Evolutionary conservation across 441 rosid genomes (phyloP).

Genomic region (Gossypium trilobum): DNA sequence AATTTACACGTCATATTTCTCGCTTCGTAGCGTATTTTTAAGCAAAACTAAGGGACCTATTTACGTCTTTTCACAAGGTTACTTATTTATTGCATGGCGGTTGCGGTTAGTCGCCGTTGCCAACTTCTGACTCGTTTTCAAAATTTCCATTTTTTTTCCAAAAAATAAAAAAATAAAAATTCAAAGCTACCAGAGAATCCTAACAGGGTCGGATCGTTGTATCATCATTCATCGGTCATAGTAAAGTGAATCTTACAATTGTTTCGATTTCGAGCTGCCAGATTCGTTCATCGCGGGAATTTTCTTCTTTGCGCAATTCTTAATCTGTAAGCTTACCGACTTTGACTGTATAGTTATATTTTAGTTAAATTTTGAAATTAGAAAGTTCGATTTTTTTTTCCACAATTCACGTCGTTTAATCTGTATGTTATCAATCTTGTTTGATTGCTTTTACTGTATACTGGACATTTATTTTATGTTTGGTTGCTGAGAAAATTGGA

Average conservation of each 20-base stretch:
- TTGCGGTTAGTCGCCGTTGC: neutral
- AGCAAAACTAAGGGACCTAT: neutral
- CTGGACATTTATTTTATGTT: neutral
- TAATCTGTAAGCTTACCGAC: conserved; percentile 23
- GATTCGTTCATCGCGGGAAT: conserved; percentile 14
- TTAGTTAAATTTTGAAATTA: neutral
- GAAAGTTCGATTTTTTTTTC: neutral
- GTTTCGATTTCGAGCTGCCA: conserved; percentile 8
- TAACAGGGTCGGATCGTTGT: conserved; percentile 9
- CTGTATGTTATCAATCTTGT: neutral
- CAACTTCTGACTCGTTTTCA: neutral
- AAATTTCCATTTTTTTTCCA: neutral
- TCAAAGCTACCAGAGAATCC: conserved; percentile 12
- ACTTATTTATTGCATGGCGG: conserved; percentile 24
- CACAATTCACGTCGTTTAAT: neutral
- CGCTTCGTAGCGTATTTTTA: neutral
- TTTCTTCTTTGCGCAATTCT: neutral
- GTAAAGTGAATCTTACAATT: neutral
- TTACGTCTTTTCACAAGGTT: neutral
- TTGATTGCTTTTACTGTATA: neutral
- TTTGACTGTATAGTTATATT: neutral
- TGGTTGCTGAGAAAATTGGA: conserved; percentile 14
- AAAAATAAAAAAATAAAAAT: neutral
- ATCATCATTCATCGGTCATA: neutral
- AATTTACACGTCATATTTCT: neutral